phyloP scores from a whole-genome alignment of 1,284 basidiomycete genomes.

The Phellinidium pouzarii region DNA sequence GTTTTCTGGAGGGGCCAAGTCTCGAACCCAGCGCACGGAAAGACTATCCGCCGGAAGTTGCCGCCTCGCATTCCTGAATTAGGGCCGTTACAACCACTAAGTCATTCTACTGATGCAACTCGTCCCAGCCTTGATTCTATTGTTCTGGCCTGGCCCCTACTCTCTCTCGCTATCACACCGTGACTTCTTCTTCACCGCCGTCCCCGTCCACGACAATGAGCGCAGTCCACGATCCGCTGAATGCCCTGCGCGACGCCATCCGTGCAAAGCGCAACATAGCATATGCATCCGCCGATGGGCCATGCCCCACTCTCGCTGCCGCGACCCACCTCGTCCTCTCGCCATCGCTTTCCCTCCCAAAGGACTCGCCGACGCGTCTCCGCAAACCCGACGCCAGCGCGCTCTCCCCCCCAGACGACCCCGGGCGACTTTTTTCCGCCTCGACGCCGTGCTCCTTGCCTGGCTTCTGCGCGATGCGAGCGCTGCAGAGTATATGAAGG shows the following conservation, averaged over 20 bases:
- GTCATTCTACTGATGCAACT: constrained; percentile 35
- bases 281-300: constrained; percentile 40
- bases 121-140: not conserved
- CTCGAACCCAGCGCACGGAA: constrained; percentile 81
- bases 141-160: not conserved
- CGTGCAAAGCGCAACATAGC: constrained; percentile 43
- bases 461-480: constrained; percentile 69
- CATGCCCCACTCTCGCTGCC: constrained; percentile 42
- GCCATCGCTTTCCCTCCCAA: constrained; percentile 47
- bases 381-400: constrained; percentile 45
- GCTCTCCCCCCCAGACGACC: constrained; percentile 31
- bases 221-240: constrained; percentile 39
- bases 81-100: constrained; percentile 74
- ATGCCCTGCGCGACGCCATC: constrained; percentile 51
- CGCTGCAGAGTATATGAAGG: constrained; percentile 82
- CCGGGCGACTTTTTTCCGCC: constrained; percentile 64
- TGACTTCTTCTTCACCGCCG: not conserved
- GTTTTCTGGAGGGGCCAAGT: constrained; percentile 87
- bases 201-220: constrained; percentile 10
- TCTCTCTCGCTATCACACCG: not conserved
- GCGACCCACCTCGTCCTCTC: constrained; percentile 66
- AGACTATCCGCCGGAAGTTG: constrained; percentile 53
- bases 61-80: constrained; percentile 72
- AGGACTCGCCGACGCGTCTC: constrained; percentile 70
- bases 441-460: constrained; percentile 77